Conservation (phyloP, 768 basidiomycete species). For the Termitomyces bulborhizus region DNA sequence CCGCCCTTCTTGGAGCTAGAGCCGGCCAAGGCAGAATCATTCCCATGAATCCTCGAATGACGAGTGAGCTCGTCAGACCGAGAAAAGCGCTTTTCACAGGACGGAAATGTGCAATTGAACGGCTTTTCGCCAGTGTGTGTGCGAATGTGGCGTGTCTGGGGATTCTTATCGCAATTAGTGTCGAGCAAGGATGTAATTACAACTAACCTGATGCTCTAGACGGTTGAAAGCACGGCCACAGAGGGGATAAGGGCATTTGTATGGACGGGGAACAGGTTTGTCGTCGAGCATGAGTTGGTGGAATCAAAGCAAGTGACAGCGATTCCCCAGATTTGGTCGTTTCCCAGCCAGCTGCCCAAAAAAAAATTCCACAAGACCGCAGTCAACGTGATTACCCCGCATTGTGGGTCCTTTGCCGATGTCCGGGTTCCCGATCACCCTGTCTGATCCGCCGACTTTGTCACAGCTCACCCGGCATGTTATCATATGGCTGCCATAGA, state of each 20-base stretch:
- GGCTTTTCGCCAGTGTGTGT: slow-evolving; percentile 99
- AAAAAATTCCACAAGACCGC: slow-evolving; percentile 2
- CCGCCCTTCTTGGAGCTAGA: slow-evolving; percentile 6
- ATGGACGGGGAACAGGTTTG: slow-evolving; percentile 56
- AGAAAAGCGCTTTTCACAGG: slow-evolving; percentile 98
- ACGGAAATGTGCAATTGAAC: slow-evolving; percentile 83
- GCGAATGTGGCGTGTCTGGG: slow-evolving; percentile 91
- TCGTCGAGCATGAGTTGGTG: slow-evolving; percentile 19
- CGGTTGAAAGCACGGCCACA: slow-evolving; percentile 96
- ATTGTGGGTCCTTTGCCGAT: not conserved
- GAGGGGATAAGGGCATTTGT: slow-evolving; percentile 90
- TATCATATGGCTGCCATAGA: too few relatives aligned
- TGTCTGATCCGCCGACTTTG: not conserved
- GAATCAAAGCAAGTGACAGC: slow-evolving; percentile 1
- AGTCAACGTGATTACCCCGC: slow-evolving; percentile 12
- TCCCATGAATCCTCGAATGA: slow-evolving; percentile 82
- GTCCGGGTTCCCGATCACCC: not conserved
- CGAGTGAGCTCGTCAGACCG: slow-evolving; percentile 98
- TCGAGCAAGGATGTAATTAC: slow-evolving; percentile 2
- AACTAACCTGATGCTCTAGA: slow-evolving; percentile 85
- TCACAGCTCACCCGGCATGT: too few relatives aligned
- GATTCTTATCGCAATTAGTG: not conserved
- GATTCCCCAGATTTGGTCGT: not conserved
- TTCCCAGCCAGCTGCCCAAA: not conserved
- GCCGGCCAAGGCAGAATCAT: slow-evolving; percentile 25